Percentiles rank a stretch among this genome's conserved stretches.
Evolutionary conservation across 2,329 filamentous ascomycete species (phyloP).

Genomic region (Xylariaceae sp.): DNA sequence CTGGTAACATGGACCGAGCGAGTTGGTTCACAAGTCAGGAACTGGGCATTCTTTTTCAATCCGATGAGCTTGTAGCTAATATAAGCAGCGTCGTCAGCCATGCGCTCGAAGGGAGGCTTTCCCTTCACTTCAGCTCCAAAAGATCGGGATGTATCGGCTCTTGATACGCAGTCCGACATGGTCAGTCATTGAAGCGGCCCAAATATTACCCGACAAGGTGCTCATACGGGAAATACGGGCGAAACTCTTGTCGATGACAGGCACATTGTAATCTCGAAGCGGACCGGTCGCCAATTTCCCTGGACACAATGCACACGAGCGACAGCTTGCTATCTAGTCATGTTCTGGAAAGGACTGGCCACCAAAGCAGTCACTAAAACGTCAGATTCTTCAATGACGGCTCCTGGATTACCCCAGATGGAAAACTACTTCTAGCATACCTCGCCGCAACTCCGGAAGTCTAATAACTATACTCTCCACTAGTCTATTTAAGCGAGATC

Average conservation of each 20-base stretch:
- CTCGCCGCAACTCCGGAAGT: no score
- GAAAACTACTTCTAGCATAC: no score
- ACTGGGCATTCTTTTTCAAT: slow-evolving; percentile 58
- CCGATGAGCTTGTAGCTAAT: slow-evolving; percentile 28
- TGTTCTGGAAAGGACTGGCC: background rate
- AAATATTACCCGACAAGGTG: background rate
- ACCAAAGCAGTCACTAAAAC: background rate
- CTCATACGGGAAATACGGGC: background rate
- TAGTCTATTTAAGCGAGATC: no score
- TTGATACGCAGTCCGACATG: background rate
- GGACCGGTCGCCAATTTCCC: background rate
- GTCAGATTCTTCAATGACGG: no score
- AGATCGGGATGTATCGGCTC: background rate
- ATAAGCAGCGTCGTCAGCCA: slow-evolving; percentile 30
- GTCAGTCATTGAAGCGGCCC: background rate
- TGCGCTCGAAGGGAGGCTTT: slow-evolving; percentile 33
- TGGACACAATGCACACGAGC: background rate
- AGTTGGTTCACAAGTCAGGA: slow-evolving; percentile 87
- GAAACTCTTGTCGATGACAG: background rate
- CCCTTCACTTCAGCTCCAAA: slow-evolving; percentile 25
- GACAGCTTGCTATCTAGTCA: background rate
- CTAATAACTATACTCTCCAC: no score
- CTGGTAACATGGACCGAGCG: slow-evolving; percentile 77
- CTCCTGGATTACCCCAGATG: no score
- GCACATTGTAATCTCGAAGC: background rate